Percentiles rank a stretch among this genome's conserved stretches.
Conservation (phyloP, 2,329 filamentous ascomycete genomes). For the Aspergillus sergii region DNA sequence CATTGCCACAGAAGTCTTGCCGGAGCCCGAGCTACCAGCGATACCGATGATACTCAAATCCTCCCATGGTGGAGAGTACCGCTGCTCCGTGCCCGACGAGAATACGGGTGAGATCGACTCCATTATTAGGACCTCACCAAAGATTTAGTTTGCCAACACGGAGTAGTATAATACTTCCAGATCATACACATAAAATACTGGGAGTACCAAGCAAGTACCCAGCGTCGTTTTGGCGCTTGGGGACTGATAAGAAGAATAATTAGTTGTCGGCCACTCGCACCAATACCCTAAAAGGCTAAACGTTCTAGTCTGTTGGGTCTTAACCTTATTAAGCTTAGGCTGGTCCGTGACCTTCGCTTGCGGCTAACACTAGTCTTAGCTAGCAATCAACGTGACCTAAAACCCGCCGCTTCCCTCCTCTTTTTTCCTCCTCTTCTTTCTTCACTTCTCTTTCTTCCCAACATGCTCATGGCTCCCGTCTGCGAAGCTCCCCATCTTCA, state of each 20-base stretch:
- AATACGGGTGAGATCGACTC: slow-evolving; percentile 42
- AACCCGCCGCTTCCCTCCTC: slow-evolving; percentile 22
- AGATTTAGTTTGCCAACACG: slow-evolving; percentile 2
- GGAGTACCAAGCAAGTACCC: not conserved
- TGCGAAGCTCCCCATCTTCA: slow-evolving; percentile 36
- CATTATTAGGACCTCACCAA: slow-evolving; percentile 27
- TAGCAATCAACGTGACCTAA: slow-evolving; percentile 23
- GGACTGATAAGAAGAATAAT: slow-evolving; percentile 11
- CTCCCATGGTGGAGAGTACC: slow-evolving; percentile 94
- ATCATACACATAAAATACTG: slow-evolving; percentile 1
- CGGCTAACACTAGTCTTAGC: slow-evolving; percentile 17
- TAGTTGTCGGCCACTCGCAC: not conserved
- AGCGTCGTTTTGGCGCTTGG: not conserved
- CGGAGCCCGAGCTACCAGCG: slow-evolving; percentile 90
- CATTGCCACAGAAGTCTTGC: slow-evolving; percentile 91
- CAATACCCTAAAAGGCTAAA: slow-evolving; percentile 4
- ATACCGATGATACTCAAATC: slow-evolving; percentile 96
- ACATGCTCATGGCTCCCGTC: slow-evolving; percentile 38
- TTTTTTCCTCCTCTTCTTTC: slow-evolving; percentile 24
- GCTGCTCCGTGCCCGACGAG: slow-evolving; percentile 51
- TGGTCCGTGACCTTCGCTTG: slow-evolving; percentile 35
- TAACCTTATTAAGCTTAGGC: slow-evolving; percentile 30
- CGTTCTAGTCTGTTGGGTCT: slow-evolving; percentile 5
- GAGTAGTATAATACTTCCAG: not conserved
- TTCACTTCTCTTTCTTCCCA: slow-evolving; percentile 18